Base-by-base conservation (phyloP, 208 protist species). In the Wallacemonas rigidus region DNA sequence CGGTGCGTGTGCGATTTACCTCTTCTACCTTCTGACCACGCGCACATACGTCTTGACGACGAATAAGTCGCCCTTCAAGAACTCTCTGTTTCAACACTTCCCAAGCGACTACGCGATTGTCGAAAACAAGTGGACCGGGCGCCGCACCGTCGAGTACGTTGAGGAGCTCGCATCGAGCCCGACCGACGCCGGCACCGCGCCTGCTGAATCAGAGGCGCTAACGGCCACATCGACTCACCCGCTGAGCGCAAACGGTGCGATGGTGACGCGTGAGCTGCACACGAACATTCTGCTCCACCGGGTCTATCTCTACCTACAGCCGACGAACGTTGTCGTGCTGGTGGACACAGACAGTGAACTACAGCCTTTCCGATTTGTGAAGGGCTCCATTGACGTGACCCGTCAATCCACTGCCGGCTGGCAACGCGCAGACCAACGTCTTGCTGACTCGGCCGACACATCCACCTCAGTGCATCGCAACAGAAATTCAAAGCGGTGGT, bases 91-190 rank as follows among this genome's bases (percentile, higher is more conserved):
- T 35, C 76, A 89, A 41, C 73, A 81, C 61, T 95, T 85, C 64
- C 72, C 91, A 1, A 85, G 85, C 75, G 88, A 95, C 55, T 86
- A 89, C 62, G 85, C 81, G 8, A 71, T 95, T 0, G 41, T 95
- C 2, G 79, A 86, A 45, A 94, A 92, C 67, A 73, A 69, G 38
- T 89, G 81, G 76, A 90, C 88, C 1, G 72, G 75, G 5, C 8
- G 56, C 17, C 53, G 4, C 44, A 50, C 41, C 17, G 17, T n/a
- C 2, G 64, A 45, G 2, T 36, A 40, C 15, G 53, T 60, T 5
- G 17, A 38, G 12, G 39, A 45, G 43, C 45, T 17, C 36, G 58
- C 1, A 12, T 15, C 50, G 50, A 41, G 7, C 48, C 4, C 14
- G 7, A 3, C 11, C 15, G 14, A 36, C n/a, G 15, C 17, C 41